Evolutionary conservation across 352 stramenopile genomes (phyloP), one percentile per base, ranked within the genome.

Genomic region (Globisporangium alternatum): DNA sequence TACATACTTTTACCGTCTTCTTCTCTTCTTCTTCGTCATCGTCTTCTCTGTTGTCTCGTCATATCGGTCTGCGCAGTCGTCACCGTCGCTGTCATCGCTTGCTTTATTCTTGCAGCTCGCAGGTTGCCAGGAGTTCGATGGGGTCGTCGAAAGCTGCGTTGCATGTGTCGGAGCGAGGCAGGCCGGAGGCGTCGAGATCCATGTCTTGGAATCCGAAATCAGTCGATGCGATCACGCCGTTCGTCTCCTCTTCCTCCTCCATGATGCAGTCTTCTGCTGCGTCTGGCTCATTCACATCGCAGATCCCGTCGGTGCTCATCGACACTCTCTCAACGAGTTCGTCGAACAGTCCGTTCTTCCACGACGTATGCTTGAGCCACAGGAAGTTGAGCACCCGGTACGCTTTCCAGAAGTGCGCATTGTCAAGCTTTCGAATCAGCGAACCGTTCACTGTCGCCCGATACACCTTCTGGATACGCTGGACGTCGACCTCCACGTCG

Each of bases 401-500:
- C 4, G 83, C 87, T 55, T 93, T 82, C 85, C 85, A 94, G 60
- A 95, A 95, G 52, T 93, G 81, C 12, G 87, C 87, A 65, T 94
- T 94, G 67, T 93, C 85, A 49, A 93, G 69, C 65, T 95, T 95
- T 48, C 77, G 78, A 48, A 95, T 71, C 60, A 90, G 73, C 35
- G 79, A 66, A 25, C 85, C 87, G 51, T 93, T 90, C 13, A 88
- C 71, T n/a, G 71, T 69, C 55, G 93, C 76, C 1, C 97, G 88
- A 53, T 93, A 97, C n/a, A 98, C 90, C 71, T 98, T 98, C 61
- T 98, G 83, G 52, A 98, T 91, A 60, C 97, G 90, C 75, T 99
- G 96, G 25, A 97, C 96, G 57, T 99, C 97, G 17, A 99, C 93
- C 25, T 95, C 71, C 54, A 99, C 88, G 37, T 89, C 81, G 35